Percentiles rank a stretch among this genome's conserved stretches.
Conservation (phyloP, 345 rosid genomes). For the Lumnitzera racemosa region DNA sequence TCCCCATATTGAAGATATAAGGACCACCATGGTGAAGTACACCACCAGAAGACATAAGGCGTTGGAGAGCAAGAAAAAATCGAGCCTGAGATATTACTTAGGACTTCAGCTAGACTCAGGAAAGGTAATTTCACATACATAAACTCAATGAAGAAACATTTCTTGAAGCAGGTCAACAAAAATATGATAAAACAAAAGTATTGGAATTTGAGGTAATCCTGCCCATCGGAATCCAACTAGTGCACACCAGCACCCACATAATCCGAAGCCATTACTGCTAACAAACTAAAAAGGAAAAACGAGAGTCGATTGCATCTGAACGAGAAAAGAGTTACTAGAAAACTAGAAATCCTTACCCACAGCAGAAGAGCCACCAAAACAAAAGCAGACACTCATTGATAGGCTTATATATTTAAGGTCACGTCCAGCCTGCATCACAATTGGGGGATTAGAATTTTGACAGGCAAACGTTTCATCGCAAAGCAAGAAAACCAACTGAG, state of each 20-base stretch:
- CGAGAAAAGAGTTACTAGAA: background rate
- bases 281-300: constrained; percentile 19
- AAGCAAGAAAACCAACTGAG: no score
- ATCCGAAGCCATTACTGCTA: constrained; percentile 37
- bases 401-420: constrained; percentile 71
- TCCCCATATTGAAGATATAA: constrained; percentile 17
- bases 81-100: constrained; percentile 30
- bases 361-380: constrained; percentile 40
- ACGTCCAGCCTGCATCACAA: constrained; percentile 55
- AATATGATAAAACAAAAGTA: background rate
- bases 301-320: background rate
- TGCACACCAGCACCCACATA: constrained; percentile 44
- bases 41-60: constrained; percentile 42
- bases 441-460: no score
- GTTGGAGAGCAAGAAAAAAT: constrained; percentile 29
- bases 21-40: constrained; percentile 29
- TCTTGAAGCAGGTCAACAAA: no score
- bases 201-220: constrained; percentile 3
- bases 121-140: background rate
- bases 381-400: constrained; percentile 64
- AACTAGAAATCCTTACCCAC: constrained; percentile 30
- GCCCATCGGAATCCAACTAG: constrained; percentile 53
- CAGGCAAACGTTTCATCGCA: no score
- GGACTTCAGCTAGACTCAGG: constrained; percentile 2
- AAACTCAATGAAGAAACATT: background rate